phyloP scores from a whole-genome alignment of 805 yeast species.

The Wickerhamia fluorescens region DNA sequence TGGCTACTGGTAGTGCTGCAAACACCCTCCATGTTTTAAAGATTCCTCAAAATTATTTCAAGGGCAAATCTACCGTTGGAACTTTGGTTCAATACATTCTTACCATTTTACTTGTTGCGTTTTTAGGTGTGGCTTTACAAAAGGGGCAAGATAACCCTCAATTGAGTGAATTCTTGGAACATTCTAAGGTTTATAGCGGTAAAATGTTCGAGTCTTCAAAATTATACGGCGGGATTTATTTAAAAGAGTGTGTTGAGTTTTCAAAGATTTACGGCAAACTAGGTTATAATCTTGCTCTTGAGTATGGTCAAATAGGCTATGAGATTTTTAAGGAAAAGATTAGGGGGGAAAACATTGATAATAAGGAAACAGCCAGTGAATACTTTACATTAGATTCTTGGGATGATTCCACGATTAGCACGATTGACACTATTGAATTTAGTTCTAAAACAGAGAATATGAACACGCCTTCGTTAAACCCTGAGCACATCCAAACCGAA shows the following conservation, averaged over 20 bases:
- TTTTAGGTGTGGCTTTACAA: conserved; percentile 29
- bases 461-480: neutral
- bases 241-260: conserved; percentile 10
- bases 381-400: conserved; percentile 19
- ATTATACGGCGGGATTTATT: neutral
- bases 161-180: conserved; percentile 13
- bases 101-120: conserved; percentile 23
- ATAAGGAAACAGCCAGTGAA: conserved; percentile 9
- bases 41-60: conserved; percentile 46
- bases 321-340: conserved; percentile 24
- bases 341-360: conserved; percentile 14
- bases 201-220: conserved; percentile 1
- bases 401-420: too few relatives aligned
- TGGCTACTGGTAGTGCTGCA: conserved; percentile 75
- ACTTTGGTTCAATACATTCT: conserved; percentile 28
- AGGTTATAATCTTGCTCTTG: conserved; percentile 12
- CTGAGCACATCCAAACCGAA: too few relatives aligned
- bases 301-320: conserved; percentile 16
- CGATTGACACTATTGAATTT: too few relatives aligned
- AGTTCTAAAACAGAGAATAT: conserved; percentile 1
- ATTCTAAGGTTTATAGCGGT: conserved; percentile 2
- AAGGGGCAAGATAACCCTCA: conserved; percentile 28
- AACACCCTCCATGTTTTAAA: conserved; percentile 58
- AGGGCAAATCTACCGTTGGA: conserved; percentile 32
- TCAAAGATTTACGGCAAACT: conserved; percentile 13